Evolutionary conservation across 768 basidiomycete genomes (phyloP).

Genomic region (Trametes maxima): DNA sequence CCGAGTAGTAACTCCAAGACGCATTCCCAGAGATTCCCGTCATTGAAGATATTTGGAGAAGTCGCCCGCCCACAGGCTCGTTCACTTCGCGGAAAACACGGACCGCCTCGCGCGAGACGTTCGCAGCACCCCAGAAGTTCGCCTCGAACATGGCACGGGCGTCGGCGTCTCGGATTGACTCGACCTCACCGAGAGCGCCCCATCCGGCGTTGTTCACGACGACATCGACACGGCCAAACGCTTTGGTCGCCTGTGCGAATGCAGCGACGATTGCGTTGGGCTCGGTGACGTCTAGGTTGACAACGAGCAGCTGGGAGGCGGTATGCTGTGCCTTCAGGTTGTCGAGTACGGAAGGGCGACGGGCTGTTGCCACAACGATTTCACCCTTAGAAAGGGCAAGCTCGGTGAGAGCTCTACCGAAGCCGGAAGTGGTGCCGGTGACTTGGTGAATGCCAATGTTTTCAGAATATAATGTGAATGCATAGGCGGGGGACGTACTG

Average conservation of each 20-base stretch:
- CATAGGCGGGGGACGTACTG: too few relatives aligned
- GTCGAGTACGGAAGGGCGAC: slow-evolving; percentile 28
- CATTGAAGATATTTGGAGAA: slow-evolving; percentile 15
- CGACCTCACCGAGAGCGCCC: slow-evolving; percentile 17
- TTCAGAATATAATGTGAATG: too few relatives aligned
- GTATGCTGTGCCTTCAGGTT: slow-evolving; percentile 24
- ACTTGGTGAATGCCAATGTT: too few relatives aligned
- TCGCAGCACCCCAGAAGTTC: slow-evolving; percentile 29
- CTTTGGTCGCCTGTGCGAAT: slow-evolving; percentile 16
- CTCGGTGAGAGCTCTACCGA: slow-evolving; percentile 28
- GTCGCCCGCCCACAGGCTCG: slow-evolving; percentile 6
- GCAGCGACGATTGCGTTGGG: slow-evolving; percentile 19
- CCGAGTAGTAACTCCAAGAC: slow-evolving; percentile 4
- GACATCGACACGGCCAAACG: slow-evolving; percentile 18
- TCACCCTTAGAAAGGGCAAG: slow-evolving; percentile 27
- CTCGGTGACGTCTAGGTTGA: slow-evolving; percentile 28
- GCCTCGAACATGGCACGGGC: slow-evolving; percentile 31
- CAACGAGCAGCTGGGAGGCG: slow-evolving; percentile 20
- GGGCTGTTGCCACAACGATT: slow-evolving; percentile 31
- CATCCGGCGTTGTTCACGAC: slow-evolving; percentile 20
- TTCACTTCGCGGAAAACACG: slow-evolving; percentile 34
- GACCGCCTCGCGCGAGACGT: slow-evolving; percentile 34
- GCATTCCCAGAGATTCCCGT: not conserved
- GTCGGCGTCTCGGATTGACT: slow-evolving; percentile 24
- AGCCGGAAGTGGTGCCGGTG: slow-evolving; percentile 31